Evolutionary conservation across 192 early-diverging fungal species (phyloP).

Genomic region (Diversispora eburnea): DNA sequence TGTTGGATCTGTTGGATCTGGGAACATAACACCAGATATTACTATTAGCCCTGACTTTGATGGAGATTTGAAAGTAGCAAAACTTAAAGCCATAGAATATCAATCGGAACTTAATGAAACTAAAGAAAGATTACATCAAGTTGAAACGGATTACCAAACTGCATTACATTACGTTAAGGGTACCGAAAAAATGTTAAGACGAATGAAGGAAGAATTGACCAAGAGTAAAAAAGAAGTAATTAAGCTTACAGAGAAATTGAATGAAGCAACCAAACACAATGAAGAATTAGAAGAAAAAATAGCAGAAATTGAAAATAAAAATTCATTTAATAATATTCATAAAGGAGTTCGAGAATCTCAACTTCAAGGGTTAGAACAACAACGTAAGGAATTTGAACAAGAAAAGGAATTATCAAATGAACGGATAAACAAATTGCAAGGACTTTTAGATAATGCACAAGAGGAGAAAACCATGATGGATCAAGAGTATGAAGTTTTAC

Average conservation of each 20-base stretch:
- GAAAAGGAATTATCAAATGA: constrained; percentile 13
- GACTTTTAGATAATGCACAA: constrained; percentile 4
- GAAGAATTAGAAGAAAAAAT: constrained; percentile 37
- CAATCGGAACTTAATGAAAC: constrained; percentile 25
- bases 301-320: constrained; percentile 35
- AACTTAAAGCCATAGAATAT: constrained; percentile 3
- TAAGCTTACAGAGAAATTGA: constrained; percentile 8
- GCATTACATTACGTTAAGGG: constrained; percentile 36
- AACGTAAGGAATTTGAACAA: constrained; percentile 1
- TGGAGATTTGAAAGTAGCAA: constrained; percentile 8
- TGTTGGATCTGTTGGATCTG: neutral
- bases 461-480: constrained; percentile 27
- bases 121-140: constrained; percentile 33
- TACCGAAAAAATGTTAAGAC: constrained; percentile 34
- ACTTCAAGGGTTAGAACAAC: constrained; percentile 24
- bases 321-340: constrained; percentile 1
- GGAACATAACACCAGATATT: neutral
- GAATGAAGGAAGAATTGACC: constrained; percentile 34
- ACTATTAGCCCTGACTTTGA: neutral
- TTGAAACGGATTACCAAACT: constrained; percentile 43
- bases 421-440: neutral
- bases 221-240: constrained; percentile 21
- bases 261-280: constrained; percentile 21
- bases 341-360: constrained; percentile 13
- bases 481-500: constrained; percentile 19